Evolutionary conservation across 108 stramenopile species (phyloP).

Genomic region (Cyclotella kingstonii): DNA sequence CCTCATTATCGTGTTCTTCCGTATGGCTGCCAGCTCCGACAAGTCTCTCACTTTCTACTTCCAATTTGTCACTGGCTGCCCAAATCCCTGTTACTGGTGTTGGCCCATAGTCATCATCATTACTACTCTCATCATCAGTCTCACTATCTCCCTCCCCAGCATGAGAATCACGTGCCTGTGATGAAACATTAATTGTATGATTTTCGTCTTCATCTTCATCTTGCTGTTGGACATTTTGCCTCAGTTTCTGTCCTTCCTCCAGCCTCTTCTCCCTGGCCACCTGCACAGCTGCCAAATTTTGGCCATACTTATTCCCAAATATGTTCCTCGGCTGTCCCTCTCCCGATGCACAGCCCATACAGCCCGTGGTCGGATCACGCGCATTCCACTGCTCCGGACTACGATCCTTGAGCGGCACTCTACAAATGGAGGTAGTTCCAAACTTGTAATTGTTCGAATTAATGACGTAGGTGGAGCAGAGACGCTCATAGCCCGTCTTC

Average conservation of each 20-base stretch:
- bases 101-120: slow-evolving; percentile 86
- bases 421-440: slow-evolving; percentile 96
- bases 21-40: slow-evolving; percentile 37
- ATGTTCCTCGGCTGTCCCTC: slow-evolving; percentile 92
- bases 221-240: slow-evolving; percentile 25
- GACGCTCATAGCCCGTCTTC: slow-evolving; percentile 97
- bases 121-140: slow-evolving; percentile 50
- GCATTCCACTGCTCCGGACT: slow-evolving; percentile 62
- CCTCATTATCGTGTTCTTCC: slow-evolving; percentile 45
- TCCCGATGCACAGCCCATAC: slow-evolving; percentile 96
- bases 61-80: slow-evolving; percentile 73
- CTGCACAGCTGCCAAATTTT: slow-evolving; percentile 98
- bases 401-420: slow-evolving; percentile 86
- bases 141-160: slow-evolving; percentile 44
- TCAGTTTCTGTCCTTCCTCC: slow-evolving; percentile 52
- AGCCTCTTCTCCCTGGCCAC: slow-evolving; percentile 79
- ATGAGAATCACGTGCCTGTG: neutral
- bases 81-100: slow-evolving; percentile 75
- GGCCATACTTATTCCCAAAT: slow-evolving; percentile 99
- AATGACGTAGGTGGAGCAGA: slow-evolving; percentile 99
- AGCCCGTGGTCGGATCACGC: slow-evolving; percentile 93
- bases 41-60: slow-evolving; percentile 64
- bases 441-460: slow-evolving; percentile 99
- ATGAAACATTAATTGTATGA: too few relatives aligned
- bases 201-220: slow-evolving; percentile 10